Percentiles rank a stretch among this genome's conserved stretches.
These are phyloP conservation scores for Macrocystidia cucumis DNA, from an alignment of 1,284 basidiomycete species.

Conservation along the genomic window DNA sequence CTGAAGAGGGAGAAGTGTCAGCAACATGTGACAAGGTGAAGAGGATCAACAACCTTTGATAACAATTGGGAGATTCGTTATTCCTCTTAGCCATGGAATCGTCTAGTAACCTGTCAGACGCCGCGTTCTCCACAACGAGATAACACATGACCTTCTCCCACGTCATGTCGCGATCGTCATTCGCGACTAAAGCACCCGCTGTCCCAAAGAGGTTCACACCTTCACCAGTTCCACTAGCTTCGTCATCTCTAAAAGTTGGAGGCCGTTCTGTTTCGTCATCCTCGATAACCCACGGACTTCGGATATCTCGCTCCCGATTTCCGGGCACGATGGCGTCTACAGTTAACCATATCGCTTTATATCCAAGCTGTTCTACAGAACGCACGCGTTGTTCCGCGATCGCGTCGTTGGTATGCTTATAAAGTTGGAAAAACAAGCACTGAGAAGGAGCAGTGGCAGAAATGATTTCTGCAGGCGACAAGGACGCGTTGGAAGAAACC, in stretches of 20 bases:
- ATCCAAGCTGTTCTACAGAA: conserved; percentile 66
- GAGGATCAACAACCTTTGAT: conserved; percentile 55
- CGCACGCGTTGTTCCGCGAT: conserved; percentile 67
- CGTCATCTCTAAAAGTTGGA: conserved; percentile 24
- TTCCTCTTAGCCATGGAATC: conserved; percentile 70
- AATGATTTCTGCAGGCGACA: conserved; percentile 70
- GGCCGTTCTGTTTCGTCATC: conserved; percentile 42
- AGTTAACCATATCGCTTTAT: conserved; percentile 85
- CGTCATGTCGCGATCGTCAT: conserved; percentile 66
- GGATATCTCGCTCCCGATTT: conserved; percentile 78
- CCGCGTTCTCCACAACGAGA: background rate
- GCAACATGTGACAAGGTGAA: background rate
- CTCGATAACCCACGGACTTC: conserved; percentile 54
- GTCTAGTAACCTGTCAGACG: conserved; percentile 30
- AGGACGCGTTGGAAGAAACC: conserved; percentile 83
- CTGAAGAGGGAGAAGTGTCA: conserved; percentile 21
- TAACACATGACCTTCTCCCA: conserved; percentile 48
- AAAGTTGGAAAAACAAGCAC: conserved; percentile 80
- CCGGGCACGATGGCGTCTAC: conserved; percentile 86
- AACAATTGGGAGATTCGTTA: conserved; percentile 77
- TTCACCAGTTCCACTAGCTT: conserved; percentile 25
- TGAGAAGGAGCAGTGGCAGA: conserved; percentile 51
- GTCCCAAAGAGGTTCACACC: conserved; percentile 45
- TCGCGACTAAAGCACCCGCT: conserved; percentile 54
- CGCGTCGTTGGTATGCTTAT: conserved; percentile 72